phyloP scores from a whole-genome alignment of 345 rosid genomes.

The Moringa oleifera region DNA sequence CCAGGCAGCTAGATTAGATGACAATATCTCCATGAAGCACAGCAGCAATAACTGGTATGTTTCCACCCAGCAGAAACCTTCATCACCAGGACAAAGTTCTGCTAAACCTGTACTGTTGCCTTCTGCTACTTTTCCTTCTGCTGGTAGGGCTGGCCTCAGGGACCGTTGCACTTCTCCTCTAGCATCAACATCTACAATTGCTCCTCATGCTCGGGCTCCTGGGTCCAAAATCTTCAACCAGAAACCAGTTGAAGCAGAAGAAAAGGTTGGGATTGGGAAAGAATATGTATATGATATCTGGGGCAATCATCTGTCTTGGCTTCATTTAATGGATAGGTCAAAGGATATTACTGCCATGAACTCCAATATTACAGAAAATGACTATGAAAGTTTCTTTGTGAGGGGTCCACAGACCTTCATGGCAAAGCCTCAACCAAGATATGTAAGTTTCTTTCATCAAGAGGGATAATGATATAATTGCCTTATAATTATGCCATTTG shows the following conservation, averaged over 20 bases:
- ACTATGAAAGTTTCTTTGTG: conserved; percentile 73
- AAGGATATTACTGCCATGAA: conserved; percentile 35
- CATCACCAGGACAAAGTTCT: conserved; percentile 14
- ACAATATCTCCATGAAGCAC: conserved; percentile 17
- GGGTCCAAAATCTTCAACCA: conserved; percentile 36
- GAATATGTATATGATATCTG: conserved; percentile 68
- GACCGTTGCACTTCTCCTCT: conserved; percentile 27
- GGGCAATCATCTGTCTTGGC: conserved; percentile 76
- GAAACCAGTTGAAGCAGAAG: conserved; percentile 27
- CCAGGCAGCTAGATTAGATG: conserved; percentile 11
- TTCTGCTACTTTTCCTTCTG: conserved; percentile 44
- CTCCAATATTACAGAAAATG: conserved; percentile 28
- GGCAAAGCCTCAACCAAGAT: conserved; percentile 38
- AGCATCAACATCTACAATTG: conserved; percentile 36
- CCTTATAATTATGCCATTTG: background rate
- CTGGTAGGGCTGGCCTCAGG: conserved; percentile 21
- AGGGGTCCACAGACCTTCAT: conserved; percentile 70
- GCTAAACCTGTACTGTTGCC: conserved; percentile 35
- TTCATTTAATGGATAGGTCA: conserved; percentile 33
- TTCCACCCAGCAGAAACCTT: conserved; percentile 18
- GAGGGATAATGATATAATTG: conserved; percentile 43
- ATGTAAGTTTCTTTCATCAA: conserved; percentile 47
- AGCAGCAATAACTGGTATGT: conserved; percentile 10
- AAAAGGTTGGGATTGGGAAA: conserved; percentile 21
- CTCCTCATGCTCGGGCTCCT: conserved; percentile 79